Evolutionary conservation across 2,329 filamentous ascomycete species (phyloP), one percentile per base, ranked within the genome.

Genomic region (Trichoderma sp.): DNA sequence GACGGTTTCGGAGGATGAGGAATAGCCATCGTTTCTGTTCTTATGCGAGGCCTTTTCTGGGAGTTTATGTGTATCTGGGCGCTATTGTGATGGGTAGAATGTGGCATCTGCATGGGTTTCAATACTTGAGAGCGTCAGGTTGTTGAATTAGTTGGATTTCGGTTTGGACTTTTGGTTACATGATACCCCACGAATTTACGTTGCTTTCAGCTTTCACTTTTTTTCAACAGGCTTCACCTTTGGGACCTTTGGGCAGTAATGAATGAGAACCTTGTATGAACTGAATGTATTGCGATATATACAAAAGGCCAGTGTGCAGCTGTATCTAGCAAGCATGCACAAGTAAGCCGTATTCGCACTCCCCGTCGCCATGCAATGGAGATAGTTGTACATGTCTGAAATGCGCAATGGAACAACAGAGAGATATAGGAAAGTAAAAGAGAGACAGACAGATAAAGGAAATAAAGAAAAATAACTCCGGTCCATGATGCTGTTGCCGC

Each of bases 381-480:
- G 34, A 64, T 57, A 11, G 32, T 68, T 30, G 28, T 68, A 63
- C 70, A 68, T n/a, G 62, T 57, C 58, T 50, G 20, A 63, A 68
- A 62, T 61, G 43, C 50, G 26, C 15, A 63, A 28, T 28, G 15
- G 20, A n/a, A 63, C 39, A 43, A 43, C 15, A 28, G 36, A 26
- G 20, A 66, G 17, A 55, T 15, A 65, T 50, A 30, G 20, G 53
- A 68, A 32, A 28, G 11, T 8, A 20, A 34, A 12, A 20, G 26
- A 9, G 17, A 34, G 12, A 28, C 9, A 20, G 47, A 50, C 2
- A 11, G 17, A 53, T 62, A 7, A 36, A 55, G 62, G 11, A 28
- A 65, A 39, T 28, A 62, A n/a, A 11, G 26, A 39, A 23, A 66
- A 43, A 68, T 71, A 74, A 74, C 73, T 73, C 73, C 73, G 55